A percentile compares a stretch with the other conserved stretches of the same genome.
Evolutionary conservation across 345 rosid genomes (phyloP).

Genomic region (Eucalyptus regnans): DNA sequence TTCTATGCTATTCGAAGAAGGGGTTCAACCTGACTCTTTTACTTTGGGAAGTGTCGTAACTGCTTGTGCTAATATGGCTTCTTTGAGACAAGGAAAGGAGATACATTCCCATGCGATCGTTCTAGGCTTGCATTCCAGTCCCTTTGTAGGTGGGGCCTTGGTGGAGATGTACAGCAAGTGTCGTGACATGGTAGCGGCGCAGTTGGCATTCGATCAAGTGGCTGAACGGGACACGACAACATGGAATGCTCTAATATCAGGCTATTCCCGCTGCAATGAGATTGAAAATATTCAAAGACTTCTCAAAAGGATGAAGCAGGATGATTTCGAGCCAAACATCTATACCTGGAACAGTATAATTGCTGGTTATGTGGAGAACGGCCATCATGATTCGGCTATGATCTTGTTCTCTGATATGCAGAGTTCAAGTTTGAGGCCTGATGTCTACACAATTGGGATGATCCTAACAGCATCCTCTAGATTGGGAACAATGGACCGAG

Average conservation of each 20-base stretch:
- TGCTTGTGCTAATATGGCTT: slow-evolving; percentile 37
- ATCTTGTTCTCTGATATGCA: slow-evolving; percentile 22
- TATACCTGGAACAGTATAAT: slow-evolving; percentile 48
- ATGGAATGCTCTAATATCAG: slow-evolving; percentile 49
- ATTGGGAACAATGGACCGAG: slow-evolving; percentile 25
- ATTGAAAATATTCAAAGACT: slow-evolving; percentile 9
- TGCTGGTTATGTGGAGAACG: slow-evolving; percentile 37
- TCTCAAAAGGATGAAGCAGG: slow-evolving; percentile 27
- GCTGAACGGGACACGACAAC: slow-evolving; percentile 18
- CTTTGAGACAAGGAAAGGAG: slow-evolving; percentile 25
- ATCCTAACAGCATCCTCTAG: slow-evolving; percentile 41
- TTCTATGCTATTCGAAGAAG: slow-evolving; percentile 20
- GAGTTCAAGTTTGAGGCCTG: slow-evolving; percentile 14
- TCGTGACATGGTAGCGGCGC: slow-evolving; percentile 14
- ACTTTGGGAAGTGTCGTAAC: slow-evolving; percentile 51
- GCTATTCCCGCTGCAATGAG: slow-evolving; percentile 37
- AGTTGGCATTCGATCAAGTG: slow-evolving; percentile 31
- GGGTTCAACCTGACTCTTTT: slow-evolving; percentile 29
- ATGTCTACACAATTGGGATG: slow-evolving; percentile 32
- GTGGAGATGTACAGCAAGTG: slow-evolving; percentile 47
- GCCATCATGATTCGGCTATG: slow-evolving; percentile 21
- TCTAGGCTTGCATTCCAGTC: slow-evolving; percentile 33
- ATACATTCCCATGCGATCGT: slow-evolving; percentile 32
- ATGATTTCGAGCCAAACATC: slow-evolving; percentile 39
- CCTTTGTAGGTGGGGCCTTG: slow-evolving; percentile 52